Base-by-base conservation (phyloP, 148 eudicot genomes). In the Dysphania ambrosioides region DNA sequence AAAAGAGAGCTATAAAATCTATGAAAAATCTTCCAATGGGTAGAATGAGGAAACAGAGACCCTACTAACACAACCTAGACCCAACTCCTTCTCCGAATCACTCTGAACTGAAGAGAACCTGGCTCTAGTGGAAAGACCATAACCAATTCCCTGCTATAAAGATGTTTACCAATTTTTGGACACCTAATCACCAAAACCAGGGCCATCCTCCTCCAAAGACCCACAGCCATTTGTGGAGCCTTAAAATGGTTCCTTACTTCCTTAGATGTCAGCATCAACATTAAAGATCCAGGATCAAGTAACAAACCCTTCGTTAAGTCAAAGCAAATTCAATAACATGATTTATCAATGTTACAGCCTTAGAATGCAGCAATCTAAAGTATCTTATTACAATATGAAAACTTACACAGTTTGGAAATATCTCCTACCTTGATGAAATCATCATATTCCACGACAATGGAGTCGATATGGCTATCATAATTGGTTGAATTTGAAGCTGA, bases 391-490 rank as follows among this genome's bases (percentile, higher is more conserved):
- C 27, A 51, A 9, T 53, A 34, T 32, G 23, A 41, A 30, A 58
- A 58, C 8, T 2, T 1, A 69, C 7, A 0, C 6, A 0, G n/a
- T 23, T 18, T 27, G 9, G 1, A 53, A 19, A 31, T 32, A 65
- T n/a, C 31, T 68, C 81, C 18, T 85, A 93, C 98, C 89, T 86
- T 89, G 72, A 93, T 70, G 78, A 93, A 93, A 82, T 93, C 97
- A 34, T 89, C 90, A 71, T 86, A 86, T 83, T 89, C 93, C 72
- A 93, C 90, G 18, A 89, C 83, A 66, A 93, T 78, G 38, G 85
- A 66, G 55, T 86, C 91, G 19, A 77, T 70, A 64, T 85, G 82
- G 78, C 84, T 79, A 72, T 86, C 74, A 31, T 75, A 56, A 66
- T 72, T 32, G 72, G 79, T 69, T 66, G 90, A 72, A 70, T 81